Evolutionary conservation across 306 rosid genomes (phyloP), one percentile per base, ranked within the genome.

Genomic region (Cucurbita maxima): DNA sequence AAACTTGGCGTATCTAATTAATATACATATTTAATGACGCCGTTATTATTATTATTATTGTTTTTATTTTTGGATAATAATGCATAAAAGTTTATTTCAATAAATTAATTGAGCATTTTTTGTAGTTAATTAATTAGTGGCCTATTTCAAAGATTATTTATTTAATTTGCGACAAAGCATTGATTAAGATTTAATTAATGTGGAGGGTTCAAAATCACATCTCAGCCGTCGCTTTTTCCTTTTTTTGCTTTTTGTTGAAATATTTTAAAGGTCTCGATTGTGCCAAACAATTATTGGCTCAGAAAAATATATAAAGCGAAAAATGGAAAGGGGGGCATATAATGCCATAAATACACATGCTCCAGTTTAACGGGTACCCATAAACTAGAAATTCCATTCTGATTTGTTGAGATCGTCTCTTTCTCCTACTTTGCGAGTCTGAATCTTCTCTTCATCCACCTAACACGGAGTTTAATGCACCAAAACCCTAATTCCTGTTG

Each of bases 401-500:
- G 74, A 70, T 70, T 70, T 70, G 38, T 69, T 70, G 30, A 70
- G 59, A 70, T 70, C 74, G 74, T 62, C 58, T 75, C 47, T 78
- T 76, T 73, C 79, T 85, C 80, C 74, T 80, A 78, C 76, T 80
- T 55, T 54, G 58, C 76, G 77, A 82, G 60, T 80, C 80, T 79
- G 76, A 86, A 87, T 88, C 88, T 79, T 87, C 75, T 75, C 81
- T 76, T 55, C 74, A 72, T 63, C 80, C 45, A 62, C 76, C 81
- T n/a, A 48, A 70, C 78, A 74, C 30, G 82, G 83, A 82, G 72
- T 50, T 80, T 71, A 45, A 62, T 57, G 19, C 74, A 70, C 78
- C 71, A 83, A 93, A 88, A 80, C 92, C 92, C 94, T 82, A 83
- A 72, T 74, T 67, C 72, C 64, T 75, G 47, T 36, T 51, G 12